Conservation (phyloP, 1,284 basidiomycete genomes). For the Neonothopanus nambi region DNA sequence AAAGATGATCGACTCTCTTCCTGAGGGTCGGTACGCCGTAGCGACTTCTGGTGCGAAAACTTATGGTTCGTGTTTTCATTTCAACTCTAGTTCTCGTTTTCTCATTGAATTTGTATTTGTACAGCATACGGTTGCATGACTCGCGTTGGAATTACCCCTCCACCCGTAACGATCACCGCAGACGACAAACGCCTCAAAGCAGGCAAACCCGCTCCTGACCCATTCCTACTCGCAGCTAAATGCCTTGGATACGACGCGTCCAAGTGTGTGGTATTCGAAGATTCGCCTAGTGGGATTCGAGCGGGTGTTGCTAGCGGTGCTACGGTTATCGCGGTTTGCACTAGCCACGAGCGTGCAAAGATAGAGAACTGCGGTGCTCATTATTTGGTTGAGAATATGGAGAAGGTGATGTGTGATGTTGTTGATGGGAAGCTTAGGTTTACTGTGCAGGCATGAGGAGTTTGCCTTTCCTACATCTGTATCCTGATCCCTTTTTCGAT, state of each 20-base stretch:
- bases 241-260: constrained; percentile 65
- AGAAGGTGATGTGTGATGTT: constrained; percentile 47
- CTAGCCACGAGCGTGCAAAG: constrained; percentile 55
- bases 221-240: constrained; percentile 74
- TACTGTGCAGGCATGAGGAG: constrained; percentile 19
- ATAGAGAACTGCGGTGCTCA: constrained; percentile 69
- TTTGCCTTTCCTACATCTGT: too few species aligned
- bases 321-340: constrained; percentile 77
- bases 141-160: constrained; percentile 72
- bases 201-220: constrained; percentile 71
- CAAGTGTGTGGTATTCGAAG: constrained; percentile 57
- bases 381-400: constrained; percentile 64
- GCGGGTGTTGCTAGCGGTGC: constrained; percentile 75
- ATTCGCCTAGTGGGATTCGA: constrained; percentile 73
- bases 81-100: constrained; percentile 11
- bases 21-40: constrained; percentile 68
- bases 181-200: constrained; percentile 72
- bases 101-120: constrained; percentile 13
- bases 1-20: constrained; percentile 67
- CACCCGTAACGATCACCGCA: constrained; percentile 75
- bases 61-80: constrained; percentile 45
- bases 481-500: too few species aligned
- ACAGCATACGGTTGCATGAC: constrained; percentile 70
- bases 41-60: constrained; percentile 79
- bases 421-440: constrained; percentile 44